phyloP scores from a whole-genome alignment of 257 asterid genomes.

The Plantago ovata region DNA sequence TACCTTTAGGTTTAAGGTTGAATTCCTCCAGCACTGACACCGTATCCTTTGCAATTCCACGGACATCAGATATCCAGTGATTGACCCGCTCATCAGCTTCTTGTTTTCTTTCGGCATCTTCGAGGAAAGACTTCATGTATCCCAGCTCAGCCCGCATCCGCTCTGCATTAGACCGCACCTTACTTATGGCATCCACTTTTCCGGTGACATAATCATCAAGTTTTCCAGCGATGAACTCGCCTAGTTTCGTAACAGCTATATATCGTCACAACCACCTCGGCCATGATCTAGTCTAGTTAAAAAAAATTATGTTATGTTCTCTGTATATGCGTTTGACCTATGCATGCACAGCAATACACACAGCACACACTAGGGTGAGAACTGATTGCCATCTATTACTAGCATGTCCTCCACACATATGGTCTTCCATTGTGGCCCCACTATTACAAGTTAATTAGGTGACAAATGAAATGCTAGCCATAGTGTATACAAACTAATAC shows the following conservation, averaged over 20 bases:
- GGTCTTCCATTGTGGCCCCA: too few species aligned
- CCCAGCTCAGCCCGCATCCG: not conserved
- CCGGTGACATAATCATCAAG: not conserved
- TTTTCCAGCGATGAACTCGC: not conserved
- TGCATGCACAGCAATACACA: too few species aligned
- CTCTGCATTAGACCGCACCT: not conserved
- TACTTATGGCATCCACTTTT: not conserved
- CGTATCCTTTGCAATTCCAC: not conserved
- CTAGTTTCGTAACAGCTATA: not conserved
- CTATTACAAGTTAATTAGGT: too few species aligned
- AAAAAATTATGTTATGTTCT: too few species aligned
- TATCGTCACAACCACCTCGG: too few species aligned
- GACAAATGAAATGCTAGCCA: too few species aligned
- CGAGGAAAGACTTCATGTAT: not conserved
- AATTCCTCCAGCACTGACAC: not conserved
- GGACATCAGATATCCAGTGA: constrained; percentile 3
- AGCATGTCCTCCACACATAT: too few species aligned
- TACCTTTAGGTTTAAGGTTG: not conserved
- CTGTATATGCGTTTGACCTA: too few species aligned
- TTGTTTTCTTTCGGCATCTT: not conserved
- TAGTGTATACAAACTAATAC: too few species aligned
- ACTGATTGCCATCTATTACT: too few species aligned
- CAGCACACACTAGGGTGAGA: too few species aligned
- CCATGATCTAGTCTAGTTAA: too few species aligned
- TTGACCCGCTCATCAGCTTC: not conserved